phyloP scores from a whole-genome alignment of 1,284 basidiomycete genomes.

The Calocybe gambosa region DNA sequence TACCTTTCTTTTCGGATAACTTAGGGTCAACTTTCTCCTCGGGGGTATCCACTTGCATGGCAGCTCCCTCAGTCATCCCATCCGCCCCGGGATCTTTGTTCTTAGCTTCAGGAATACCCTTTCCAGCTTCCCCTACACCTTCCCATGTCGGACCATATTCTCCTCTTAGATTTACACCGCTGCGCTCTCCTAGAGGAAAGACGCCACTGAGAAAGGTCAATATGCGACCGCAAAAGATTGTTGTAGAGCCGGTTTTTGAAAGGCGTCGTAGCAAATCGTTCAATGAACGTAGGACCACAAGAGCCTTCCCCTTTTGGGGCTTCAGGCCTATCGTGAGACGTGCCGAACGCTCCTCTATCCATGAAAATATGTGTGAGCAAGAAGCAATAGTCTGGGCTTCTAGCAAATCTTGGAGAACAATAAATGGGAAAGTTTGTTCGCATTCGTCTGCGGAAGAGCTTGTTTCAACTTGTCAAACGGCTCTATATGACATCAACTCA shows the following conservation, averaged over 20 bases:
- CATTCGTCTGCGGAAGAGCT: constrained; percentile 29
- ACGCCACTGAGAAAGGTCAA: constrained; percentile 80
- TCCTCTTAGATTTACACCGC: constrained; percentile 85
- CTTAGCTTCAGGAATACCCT: constrained; percentile 19
- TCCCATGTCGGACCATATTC: constrained; percentile 82
- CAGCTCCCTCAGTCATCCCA: constrained; percentile 19
- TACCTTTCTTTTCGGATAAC: constrained; percentile 46
- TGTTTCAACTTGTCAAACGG: neutral
- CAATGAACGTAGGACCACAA: constrained; percentile 75
- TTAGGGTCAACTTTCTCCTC: constrained; percentile 32
- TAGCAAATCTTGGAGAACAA: constrained; percentile 67
- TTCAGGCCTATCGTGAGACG: constrained; percentile 70
- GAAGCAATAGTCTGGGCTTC: constrained; percentile 78
- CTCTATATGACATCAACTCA: constrained; percentile 25
- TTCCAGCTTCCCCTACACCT: constrained; percentile 39
- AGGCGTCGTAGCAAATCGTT: constrained; percentile 84
- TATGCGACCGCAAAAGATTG: constrained; percentile 84
- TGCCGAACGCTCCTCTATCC: constrained; percentile 67
- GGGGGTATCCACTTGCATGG: constrained; percentile 34
- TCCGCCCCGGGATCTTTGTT: constrained; percentile 23
- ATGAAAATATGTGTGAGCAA: constrained; percentile 78
- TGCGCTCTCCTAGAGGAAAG: constrained; percentile 83
- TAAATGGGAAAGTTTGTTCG: constrained; percentile 45
- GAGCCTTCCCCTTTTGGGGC: constrained; percentile 81
- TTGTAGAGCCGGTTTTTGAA: constrained; percentile 76